A percentile compares a stretch with the other conserved stretches of the same genome.
These are phyloP conservation scores for Mortierella sp. DNA, from an alignment of 371 early-diverging fungal genomes.

Conservation along the genomic window DNA sequence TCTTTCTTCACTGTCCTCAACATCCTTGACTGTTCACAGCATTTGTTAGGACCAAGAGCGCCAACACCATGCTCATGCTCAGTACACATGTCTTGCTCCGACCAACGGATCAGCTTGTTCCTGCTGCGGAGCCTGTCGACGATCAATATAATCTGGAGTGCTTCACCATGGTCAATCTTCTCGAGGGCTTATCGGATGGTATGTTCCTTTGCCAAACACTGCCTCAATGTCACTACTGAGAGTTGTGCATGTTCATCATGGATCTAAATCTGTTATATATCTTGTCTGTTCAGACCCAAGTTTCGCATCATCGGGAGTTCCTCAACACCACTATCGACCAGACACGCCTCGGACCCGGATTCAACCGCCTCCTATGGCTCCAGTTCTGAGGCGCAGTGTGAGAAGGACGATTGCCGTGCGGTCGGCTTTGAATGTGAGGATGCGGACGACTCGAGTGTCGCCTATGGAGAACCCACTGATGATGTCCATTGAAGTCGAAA, in stretches of 20 bases:
- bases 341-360: slow-evolving; percentile 35
- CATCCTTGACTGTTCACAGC: slow-evolving; percentile 28
- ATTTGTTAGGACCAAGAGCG: slow-evolving; percentile 60
- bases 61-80: slow-evolving; percentile 59
- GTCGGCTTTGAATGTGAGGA: slow-evolving; percentile 69
- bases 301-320: slow-evolving; percentile 35
- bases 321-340: slow-evolving; percentile 46
- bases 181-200: slow-evolving; percentile 70
- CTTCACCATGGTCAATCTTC: slow-evolving; percentile 69
- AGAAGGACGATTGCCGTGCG: slow-evolving; percentile 63
- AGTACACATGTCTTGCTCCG: slow-evolving; percentile 63
- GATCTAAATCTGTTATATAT: slow-evolving; percentile 14
- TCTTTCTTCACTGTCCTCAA: neutral
- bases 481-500: slow-evolving; percentile 79
- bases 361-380: slow-evolving; percentile 18
- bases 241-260: neutral
- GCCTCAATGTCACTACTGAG: slow-evolving; percentile 6
- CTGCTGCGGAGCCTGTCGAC: slow-evolving; percentile 41
- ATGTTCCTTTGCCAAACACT: slow-evolving; percentile 27
- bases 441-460: slow-evolving; percentile 74
- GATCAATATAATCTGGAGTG: slow-evolving; percentile 65
- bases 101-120: slow-evolving; percentile 54
- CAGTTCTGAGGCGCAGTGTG: slow-evolving; percentile 59
- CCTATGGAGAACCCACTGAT: slow-evolving; percentile 72
- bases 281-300: slow-evolving; percentile 53